Evolutionary conservation across 768 basidiomycete genomes (phyloP).

Genomic region (Xanthoconium stramineum): DNA sequence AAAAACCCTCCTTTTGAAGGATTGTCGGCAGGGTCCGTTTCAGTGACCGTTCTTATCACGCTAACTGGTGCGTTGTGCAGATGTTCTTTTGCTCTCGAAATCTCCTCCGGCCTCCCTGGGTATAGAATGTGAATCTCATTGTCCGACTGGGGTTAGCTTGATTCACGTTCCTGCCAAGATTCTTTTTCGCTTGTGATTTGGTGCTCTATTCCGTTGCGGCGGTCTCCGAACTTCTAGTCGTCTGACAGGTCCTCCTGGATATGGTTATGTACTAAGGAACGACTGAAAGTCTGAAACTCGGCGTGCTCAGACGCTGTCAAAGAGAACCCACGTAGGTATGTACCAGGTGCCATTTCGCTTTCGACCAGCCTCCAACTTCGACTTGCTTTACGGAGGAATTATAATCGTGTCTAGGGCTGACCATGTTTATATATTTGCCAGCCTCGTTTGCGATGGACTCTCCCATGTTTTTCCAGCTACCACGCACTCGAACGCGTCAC

Average conservation of each 20-base stretch:
- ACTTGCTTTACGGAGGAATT: neutral
- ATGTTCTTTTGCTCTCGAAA: too few relatives aligned
- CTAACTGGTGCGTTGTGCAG: neutral
- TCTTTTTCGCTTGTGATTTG: neutral
- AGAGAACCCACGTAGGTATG: too few relatives aligned
- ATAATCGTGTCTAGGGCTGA: slow-evolving; percentile 9
- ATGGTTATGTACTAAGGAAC: too few relatives aligned
- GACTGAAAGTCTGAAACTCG: too few relatives aligned
- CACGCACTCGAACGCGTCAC: neutral
- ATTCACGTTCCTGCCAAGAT: too few relatives aligned
- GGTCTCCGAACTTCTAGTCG: neutral
- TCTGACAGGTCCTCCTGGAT: neutral
- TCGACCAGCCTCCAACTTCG: neutral
- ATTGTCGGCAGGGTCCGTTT: neutral
- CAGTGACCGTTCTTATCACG: neutral
- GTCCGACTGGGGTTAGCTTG: too few relatives aligned
- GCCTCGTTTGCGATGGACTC: slow-evolving; percentile 2
- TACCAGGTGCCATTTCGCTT: neutral
- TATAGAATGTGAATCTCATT: neutral
- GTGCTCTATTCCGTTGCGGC: neutral
- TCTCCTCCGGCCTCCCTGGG: neutral
- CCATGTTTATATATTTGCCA: neutral
- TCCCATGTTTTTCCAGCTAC: neutral
- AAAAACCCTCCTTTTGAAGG: neutral
- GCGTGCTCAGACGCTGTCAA: too few relatives aligned